phyloP scores from a whole-genome alignment of 106 monocot genomes.

The Vanilla planifolia region DNA sequence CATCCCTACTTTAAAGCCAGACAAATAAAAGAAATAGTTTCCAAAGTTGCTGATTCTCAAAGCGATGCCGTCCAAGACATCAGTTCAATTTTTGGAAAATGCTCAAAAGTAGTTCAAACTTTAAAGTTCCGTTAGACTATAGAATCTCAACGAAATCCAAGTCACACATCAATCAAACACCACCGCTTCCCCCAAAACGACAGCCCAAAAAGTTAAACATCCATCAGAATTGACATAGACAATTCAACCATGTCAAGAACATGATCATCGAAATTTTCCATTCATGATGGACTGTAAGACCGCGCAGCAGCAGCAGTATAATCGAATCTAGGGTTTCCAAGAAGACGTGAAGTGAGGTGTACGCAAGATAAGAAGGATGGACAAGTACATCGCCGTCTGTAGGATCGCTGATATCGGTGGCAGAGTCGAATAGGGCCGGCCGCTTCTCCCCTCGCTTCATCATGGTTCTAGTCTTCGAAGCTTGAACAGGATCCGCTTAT shows the following conservation, averaged over 20 bases:
- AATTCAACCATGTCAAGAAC: background rate
- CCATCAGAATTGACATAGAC: no score
- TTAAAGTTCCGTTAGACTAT: no score
- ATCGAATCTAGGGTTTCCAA: background rate
- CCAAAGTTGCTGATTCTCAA: no score
- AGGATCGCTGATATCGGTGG: background rate
- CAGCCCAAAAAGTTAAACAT: background rate
- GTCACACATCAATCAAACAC: background rate
- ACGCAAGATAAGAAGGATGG: background rate
- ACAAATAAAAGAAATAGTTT: background rate
- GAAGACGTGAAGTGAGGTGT: background rate
- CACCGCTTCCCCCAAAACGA: background rate
- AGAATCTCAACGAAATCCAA: background rate
- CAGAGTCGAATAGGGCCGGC: background rate
- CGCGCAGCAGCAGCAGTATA: background rate
- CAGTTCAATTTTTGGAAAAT: no score
- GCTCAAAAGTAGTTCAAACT: no score
- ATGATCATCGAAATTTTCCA: background rate
- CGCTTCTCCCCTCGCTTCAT: background rate
- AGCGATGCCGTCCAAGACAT: no score
- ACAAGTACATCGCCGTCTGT: constrained; percentile 1
- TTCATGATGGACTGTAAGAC: background rate
- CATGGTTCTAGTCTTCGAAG: no score
- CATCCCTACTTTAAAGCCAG: background rate
- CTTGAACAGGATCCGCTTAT: no score